phyloP scores from a whole-genome alignment of 2,329 filamentous ascomycete species.

The Akanthomyces muscarius region DNA sequence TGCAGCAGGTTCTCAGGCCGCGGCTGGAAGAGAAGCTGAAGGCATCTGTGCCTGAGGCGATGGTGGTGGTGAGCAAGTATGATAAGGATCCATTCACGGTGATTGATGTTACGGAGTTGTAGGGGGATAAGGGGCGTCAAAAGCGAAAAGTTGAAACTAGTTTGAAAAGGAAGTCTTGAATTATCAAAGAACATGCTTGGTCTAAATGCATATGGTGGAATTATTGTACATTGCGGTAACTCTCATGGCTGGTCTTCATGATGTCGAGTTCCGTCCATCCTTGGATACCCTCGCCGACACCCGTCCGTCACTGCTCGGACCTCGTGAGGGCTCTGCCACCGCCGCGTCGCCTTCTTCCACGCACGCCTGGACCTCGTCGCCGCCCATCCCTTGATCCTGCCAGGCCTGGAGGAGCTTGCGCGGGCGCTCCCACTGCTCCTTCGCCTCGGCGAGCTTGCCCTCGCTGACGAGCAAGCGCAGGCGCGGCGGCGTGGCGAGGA shows the following conservation, averaged over 20 bases:
- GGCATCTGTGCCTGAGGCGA: conserved; percentile 45
- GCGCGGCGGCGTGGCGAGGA: conserved; percentile 56
- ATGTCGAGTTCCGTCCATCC: conserved; percentile 19
- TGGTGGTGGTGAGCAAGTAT: conserved; percentile 69
- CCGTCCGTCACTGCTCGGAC: conserved; percentile 12
- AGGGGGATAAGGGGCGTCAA: conserved; percentile 16
- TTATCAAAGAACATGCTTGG: conserved; percentile 1
- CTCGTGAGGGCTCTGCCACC: conserved; percentile 25
- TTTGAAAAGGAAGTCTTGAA: neutral
- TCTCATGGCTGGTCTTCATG: neutral
- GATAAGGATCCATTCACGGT: conserved; percentile 90
- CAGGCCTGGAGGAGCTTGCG: conserved; percentile 48
- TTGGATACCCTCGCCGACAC: conserved; percentile 15
- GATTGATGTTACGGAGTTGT: conserved; percentile 46
- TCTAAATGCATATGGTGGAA: neutral
- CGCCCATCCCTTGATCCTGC: conserved; percentile 52
- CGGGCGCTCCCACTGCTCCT: conserved; percentile 52
- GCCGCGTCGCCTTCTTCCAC: conserved; percentile 53
- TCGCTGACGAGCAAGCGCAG: conserved; percentile 55
- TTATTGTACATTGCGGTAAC: neutral
- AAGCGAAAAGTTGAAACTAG: neutral
- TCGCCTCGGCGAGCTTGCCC: conserved; percentile 59
- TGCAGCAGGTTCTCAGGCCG: conserved; percentile 65
- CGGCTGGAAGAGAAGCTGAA: conserved; percentile 59
- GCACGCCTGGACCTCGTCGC: conserved; percentile 49